Conservation (phyloP, 192 early-diverging fungal genomes). For the Rhizophagus clarus region DNA sequence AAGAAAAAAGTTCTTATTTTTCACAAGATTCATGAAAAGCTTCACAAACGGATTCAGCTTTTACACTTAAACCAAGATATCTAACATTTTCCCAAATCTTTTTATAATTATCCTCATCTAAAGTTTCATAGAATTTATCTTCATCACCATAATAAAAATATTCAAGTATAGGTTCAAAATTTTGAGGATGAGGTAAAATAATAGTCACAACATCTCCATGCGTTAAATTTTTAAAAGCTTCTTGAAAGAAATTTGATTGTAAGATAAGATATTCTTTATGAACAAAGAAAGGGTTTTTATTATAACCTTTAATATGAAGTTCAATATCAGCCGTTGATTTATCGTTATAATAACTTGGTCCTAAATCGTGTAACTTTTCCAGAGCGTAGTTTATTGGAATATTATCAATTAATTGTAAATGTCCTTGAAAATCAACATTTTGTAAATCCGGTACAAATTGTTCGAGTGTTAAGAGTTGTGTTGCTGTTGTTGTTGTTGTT, state of each 20-base stretch:
- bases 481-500: not conserved
- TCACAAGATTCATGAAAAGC: not conserved
- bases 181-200: not conserved
- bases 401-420: not conserved
- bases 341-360: not conserved
- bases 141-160: slow-evolving; percentile 21
- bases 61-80: slow-evolving; percentile 3
- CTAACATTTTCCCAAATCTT: slow-evolving; percentile 15
- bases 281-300: not conserved
- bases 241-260: slow-evolving; percentile 21
- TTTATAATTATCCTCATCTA: slow-evolving; percentile 7
- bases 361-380: not conserved
- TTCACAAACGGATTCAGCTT: not conserved
- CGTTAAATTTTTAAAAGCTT: not conserved
- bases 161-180: slow-evolving; percentile 18
- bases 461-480: not conserved
- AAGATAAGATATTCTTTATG: slow-evolving; percentile 19
- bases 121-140: slow-evolving; percentile 13
- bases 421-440: not conserved
- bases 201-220: slow-evolving; percentile 18
- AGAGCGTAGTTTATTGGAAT: not conserved
- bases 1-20: too few species aligned
- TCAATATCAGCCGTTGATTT: not conserved
- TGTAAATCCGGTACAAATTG: not conserved
- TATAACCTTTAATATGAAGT: slow-evolving; percentile 6